These are phyloP conservation scores for Solanum microdontum DNA, from an alignment of 257 asterid genomes.

Conservation along the genomic window DNA sequence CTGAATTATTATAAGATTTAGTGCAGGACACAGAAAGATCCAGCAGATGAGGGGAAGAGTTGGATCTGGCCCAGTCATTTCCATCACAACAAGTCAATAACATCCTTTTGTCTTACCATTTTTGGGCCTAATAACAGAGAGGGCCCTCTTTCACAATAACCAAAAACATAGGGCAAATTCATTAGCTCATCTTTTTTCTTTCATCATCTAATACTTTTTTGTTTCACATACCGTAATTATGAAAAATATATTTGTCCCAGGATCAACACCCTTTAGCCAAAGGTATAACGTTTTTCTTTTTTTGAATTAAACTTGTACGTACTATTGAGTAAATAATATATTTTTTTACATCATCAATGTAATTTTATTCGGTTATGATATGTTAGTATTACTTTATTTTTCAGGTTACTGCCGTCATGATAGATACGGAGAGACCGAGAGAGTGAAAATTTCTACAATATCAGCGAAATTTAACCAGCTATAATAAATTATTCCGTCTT, in stretches of 20 bases:
- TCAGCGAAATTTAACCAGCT: not conserved
- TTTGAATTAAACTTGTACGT: not conserved
- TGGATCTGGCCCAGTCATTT: not conserved
- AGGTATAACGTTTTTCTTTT: too few relatives aligned
- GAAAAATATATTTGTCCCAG: not conserved
- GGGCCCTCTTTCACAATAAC: not conserved
- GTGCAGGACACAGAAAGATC: not conserved
- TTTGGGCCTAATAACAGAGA: not conserved
- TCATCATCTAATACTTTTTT: not conserved
- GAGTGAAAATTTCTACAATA: not conserved
- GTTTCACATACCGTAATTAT: not conserved
- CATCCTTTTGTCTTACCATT: not conserved
- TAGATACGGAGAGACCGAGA: not conserved
- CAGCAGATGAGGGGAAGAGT: not conserved
- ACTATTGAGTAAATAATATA: too few relatives aligned
- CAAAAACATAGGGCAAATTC: not conserved
- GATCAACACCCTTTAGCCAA: too few relatives aligned
- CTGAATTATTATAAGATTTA: not conserved
- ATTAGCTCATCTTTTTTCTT: not conserved
- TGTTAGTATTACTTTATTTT: not conserved
- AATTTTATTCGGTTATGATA: too few relatives aligned
- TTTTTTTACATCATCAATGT: not conserved
- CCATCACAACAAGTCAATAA: not conserved
- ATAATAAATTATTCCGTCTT: not conserved
- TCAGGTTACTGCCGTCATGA: not conserved